phyloP scores from a whole-genome alignment of 768 basidiomycete genomes.

The Termitomyces eurrhizus region DNA sequence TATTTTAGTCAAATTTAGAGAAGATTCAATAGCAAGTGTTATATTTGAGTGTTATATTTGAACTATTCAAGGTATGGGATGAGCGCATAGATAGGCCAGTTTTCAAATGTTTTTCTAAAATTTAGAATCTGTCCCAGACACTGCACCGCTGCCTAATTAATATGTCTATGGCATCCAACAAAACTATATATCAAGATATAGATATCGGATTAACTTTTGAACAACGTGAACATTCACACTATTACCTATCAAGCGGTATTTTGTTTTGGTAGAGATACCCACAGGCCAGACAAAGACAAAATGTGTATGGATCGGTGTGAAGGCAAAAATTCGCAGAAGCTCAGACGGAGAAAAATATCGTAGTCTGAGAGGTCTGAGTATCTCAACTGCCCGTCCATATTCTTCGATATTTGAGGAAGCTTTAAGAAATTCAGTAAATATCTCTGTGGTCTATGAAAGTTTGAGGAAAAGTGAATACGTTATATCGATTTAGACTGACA shows the following conservation, averaged over 20 bases:
- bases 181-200: constrained; percentile 28
- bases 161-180: background rate
- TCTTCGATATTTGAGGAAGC: constrained; percentile 36
- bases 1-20: too few species aligned
- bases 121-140: too few species aligned
- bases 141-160: too few species aligned
- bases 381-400: constrained; percentile 38
- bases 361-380: constrained; percentile 55
- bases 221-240: constrained; percentile 80
- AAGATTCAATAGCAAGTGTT: too few species aligned
- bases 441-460: constrained; percentile 47
- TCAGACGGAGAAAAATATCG: constrained; percentile 77
- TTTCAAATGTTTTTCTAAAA: too few species aligned
- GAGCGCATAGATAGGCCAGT: too few species aligned
- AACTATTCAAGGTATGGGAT: too few species aligned
- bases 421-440: constrained; percentile 53
- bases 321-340: constrained; percentile 64
- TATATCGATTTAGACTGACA: constrained; percentile 32
- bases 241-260: constrained; percentile 77
- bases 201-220: constrained; percentile 52
- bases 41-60: too few species aligned
- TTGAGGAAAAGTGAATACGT: background rate
- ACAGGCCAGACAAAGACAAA: constrained; percentile 59
- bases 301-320: constrained; percentile 29
- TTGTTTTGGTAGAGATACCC: constrained; percentile 57